Base-by-base conservation (phyloP, 345 rosid species). In the Populus alba region DNA sequence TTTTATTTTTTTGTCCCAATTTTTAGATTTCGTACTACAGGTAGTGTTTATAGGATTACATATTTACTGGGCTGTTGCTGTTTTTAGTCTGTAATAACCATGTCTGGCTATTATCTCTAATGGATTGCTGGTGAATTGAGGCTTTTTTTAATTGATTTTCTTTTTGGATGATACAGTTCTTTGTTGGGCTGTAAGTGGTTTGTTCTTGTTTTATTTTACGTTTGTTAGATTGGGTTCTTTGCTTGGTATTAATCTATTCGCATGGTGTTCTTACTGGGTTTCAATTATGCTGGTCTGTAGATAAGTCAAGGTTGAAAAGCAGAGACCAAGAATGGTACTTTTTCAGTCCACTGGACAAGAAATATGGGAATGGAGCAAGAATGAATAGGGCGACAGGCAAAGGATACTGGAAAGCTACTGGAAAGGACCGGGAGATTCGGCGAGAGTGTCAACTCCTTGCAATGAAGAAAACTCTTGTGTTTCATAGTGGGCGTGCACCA, bases 281-380 rank as follows among this genome's bases (percentile, higher is more conserved):
- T 74, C 66, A 35, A 74, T 38, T 10, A n/a, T 75, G 53, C 63
- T 59, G 69, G 6, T 23, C 57, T 38, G 73, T 86, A 90, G 92
- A 43, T 72, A 79, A 75, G 74, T 79, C 95, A 15, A 90, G 86
- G 78, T 78, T 92, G 84, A 94, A 89, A 79, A 89, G 89, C 70
- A 85, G 90, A 71, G 97, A 94, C 81, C 89, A 90, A 72, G 93
- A 88, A 65, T 91, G 95, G 94, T 92, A 87, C 90, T 89, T 94
- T 81, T 94, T 89, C 66, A 83, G 91, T 79, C 88, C 90, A 11
- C 76, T 93, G 77, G 98, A 95, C 75, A 92, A 84, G 87, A 95
- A 92, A 80, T 93, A 92, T 68, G 93, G 90, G 0, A 93, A 92
- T 80, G 90, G 92, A 49, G 87, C 81, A 62, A 77, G 87, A 74